Conservation (phyloP, 306 rosid species). For the Ammopiptanthus mongolicus region DNA sequence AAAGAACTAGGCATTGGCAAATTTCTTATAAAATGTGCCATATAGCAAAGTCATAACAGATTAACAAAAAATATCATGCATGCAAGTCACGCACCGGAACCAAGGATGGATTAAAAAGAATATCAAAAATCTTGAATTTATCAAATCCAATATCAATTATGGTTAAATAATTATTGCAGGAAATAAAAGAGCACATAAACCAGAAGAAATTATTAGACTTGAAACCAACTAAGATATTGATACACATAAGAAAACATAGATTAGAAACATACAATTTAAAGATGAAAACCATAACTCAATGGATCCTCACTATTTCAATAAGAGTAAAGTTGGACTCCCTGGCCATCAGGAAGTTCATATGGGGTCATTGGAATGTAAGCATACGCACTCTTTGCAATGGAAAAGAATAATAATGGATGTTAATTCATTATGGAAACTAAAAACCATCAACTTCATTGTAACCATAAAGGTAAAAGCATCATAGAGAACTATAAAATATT, state of each 20-base stretch:
- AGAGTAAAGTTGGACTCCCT: slow-evolving; percentile 32
- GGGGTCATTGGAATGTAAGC: slow-evolving; percentile 95
- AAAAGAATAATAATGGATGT: slow-evolving; percentile 5
- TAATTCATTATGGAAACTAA: not conserved
- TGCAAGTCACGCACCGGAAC: slow-evolving; percentile 55
- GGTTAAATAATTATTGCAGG: not conserved
- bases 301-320: not conserved
- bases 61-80: not conserved
- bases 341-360: slow-evolving; percentile 98
- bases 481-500: slow-evolving; percentile 4
- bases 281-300: slow-evolving; percentile 3
- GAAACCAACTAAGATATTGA: not conserved
- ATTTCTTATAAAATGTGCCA: not conserved
- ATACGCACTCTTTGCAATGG: slow-evolving; percentile 72
- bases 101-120: slow-evolving; percentile 83
- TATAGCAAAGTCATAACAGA: not conserved
- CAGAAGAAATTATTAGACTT: not conserved
- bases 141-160: slow-evolving; percentile 95
- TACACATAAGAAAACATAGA: not conserved
- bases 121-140: slow-evolving; percentile 94
- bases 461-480: slow-evolving; percentile 21
- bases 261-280: slow-evolving; percentile 12
- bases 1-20: not conserved
- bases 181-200: not conserved
- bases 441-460: not conserved